Base-by-base conservation (phyloP, 352 stramenopile genomes). In the Globisporangium cederbergense region DNA sequence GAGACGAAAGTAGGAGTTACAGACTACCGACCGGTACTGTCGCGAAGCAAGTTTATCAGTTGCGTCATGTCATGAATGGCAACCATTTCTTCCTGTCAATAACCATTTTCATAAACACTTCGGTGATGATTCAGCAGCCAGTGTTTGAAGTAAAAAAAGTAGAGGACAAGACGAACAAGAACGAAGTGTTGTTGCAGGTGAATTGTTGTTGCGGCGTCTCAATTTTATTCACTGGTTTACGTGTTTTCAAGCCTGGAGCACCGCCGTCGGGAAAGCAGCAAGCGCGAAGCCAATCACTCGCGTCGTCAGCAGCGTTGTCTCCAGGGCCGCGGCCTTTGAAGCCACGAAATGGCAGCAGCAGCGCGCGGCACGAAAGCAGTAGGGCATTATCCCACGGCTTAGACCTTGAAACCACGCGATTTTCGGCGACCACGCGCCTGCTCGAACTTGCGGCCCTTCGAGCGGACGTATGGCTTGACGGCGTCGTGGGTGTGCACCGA, bases 381-480 rank as follows among this genome's bases (percentile, higher is more conserved):
- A 51, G 43, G 56, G 32, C 36, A 60, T 34, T 45, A 60, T 25
- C 56, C 30, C 50, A 51, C 66, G 58, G 72, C 77, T 98, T 99
- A 99, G 70, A 99, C 95, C 96, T 99, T 99, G 96, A 99, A 99
- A 76, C 98, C 97, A 91, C 94, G 91, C 77, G 91, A 98, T 76
- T 95, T 95, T 96, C 98, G 97, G 83, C 97, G 97, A 93, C 97
- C 97, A 98, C 98, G 97, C 70, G 98, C 98, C 67, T 89, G 96
- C 86, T 99, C 98, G 88, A 99, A 99, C 88, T 99, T 99, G 86
- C 97, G 92, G 77, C 98, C 98, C 78, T 98, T 99, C 71, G 86
- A 97, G 78, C 97, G 96, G 64, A 99, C 97, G 79, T 98, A 99
- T 56, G 98, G 98, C 90, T 99, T 99, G 88, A 99, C 97, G 77